Percentiles rank a stretch among this genome's conserved stretches.
These are phyloP conservation scores for Dalechampia spathulata DNA, from an alignment of 441 rosid species.

Conservation along the genomic window DNA sequence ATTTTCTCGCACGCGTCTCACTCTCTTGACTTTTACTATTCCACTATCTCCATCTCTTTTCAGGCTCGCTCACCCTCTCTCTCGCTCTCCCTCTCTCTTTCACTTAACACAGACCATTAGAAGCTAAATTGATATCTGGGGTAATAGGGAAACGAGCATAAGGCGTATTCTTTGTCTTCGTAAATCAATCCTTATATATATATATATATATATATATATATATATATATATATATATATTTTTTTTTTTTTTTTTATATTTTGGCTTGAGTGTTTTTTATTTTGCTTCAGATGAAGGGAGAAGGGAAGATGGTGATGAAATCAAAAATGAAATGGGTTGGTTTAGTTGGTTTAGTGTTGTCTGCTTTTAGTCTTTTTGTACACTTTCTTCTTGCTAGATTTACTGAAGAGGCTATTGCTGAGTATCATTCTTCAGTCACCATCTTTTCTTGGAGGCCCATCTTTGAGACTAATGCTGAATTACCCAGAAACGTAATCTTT, in stretches of 20 bases:
- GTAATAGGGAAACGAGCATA: background rate
- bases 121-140: background rate
- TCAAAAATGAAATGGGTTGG: conserved; percentile 91
- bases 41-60: background rate
- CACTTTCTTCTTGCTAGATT: conserved; percentile 88
- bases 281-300: conserved; percentile 49
- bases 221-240: background rate
- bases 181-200: background rate
- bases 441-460: conserved; percentile 97
- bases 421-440: conserved; percentile 70
- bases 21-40: conserved; percentile 7
- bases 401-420: conserved; percentile 57
- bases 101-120: background rate
- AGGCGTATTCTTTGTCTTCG: background rate
- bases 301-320: conserved; percentile 62
- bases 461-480: conserved; percentile 49
- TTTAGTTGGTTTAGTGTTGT: conserved; percentile 67
- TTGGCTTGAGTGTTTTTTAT: background rate
- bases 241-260: too few species aligned
- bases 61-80: background rate
- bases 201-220: background rate
- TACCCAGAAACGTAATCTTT: conserved; percentile 32
- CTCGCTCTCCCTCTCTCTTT: background rate
- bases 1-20: conserved; percentile 5
- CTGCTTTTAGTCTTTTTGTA: conserved; percentile 62